A percentile compares a stretch with the other conserved stretches of the same genome.
phyloP scores from a whole-genome alignment of 108 stramenopile species.

The Pseudonitzschia multiseries region DNA sequence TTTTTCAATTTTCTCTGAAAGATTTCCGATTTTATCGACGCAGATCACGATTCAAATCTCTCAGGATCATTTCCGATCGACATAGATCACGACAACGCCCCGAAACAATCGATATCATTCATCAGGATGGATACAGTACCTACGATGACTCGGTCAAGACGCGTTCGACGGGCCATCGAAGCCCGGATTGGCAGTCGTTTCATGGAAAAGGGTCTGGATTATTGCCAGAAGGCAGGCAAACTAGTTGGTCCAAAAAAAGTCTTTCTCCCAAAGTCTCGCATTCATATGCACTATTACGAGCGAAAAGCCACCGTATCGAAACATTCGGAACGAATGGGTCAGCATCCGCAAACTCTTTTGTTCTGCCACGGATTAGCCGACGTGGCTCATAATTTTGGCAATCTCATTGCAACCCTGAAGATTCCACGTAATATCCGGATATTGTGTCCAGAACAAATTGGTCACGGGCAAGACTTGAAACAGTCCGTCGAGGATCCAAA shows the following conservation, averaged over 20 bases:
- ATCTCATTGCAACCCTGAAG: background rate
- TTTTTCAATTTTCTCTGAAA: too few relatives aligned
- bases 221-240: background rate
- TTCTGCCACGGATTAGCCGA: background rate
- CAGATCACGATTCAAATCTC: too few relatives aligned
- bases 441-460: slow-evolving; percentile 12
- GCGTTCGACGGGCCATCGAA: background rate
- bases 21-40: too few relatives aligned
- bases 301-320: background rate
- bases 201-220: background rate
- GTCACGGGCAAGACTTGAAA: slow-evolving; percentile 7
- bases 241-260: slow-evolving; percentile 11
- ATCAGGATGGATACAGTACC: too few relatives aligned
- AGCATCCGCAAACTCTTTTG: background rate
- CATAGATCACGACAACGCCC: too few relatives aligned
- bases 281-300: slow-evolving; percentile 11
- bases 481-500: background rate
- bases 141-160: background rate
- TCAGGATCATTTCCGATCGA: too few relatives aligned
- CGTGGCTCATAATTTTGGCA: background rate
- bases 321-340: background rate
- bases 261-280: slow-evolving; percentile 8
- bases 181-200: background rate
- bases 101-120: too few relatives aligned
- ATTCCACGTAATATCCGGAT: slow-evolving; percentile 9